Evolutionary conservation across 805 yeast genomes (phyloP), one percentile per base, ranked within the genome.

Genomic region (Priceomyces haplophilus): DNA sequence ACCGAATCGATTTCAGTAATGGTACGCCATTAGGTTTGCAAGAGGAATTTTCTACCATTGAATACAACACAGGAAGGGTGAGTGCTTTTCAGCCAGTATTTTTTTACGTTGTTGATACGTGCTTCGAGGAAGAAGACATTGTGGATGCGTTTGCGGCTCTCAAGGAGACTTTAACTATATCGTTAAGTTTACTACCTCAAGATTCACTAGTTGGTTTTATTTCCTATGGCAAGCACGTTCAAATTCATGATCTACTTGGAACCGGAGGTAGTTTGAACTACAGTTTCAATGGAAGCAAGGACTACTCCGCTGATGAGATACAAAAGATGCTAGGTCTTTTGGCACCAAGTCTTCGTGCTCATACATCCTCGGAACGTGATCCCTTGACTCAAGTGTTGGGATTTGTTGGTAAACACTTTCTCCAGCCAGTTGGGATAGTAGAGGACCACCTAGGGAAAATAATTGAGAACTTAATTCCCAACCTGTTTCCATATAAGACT

Each of bases 151-250:
- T 54, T 41, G 50, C 54, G 11, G 69, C 82, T 0, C 55, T 83
- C 46, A 75, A 73, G 44, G 83, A 80, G 37, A 68, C 77, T 2
- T 54, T 82, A 15, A 47, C 67, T 13, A 54, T 67, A 8, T 65
- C 79, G 3, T 54, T 78, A 42, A 62, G 65, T 39, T 62, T 80
- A 18, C 59, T 82, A 25, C 86, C 86, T 1, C 71, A 75, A 18
- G 64, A 76, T 47, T 69, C 83, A 1, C 55, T 78, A 29, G 76
- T 83, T 31, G 85, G 84, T 1, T 61, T 82, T 18, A 67, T 82
- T 37, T 68, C 82, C 0, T 82, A 59, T 61, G 88, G 87, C 4
- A 78, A 78, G 43, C 69, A 79, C 53, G 82, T 82, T 19, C 74
- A 70, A 49, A 65, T 82, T 18, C 81, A 79, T 53, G 84, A 82